phyloP scores from a whole-genome alignment of 2,329 filamentous ascomycete species.

The Trichoderma simmonsii region DNA sequence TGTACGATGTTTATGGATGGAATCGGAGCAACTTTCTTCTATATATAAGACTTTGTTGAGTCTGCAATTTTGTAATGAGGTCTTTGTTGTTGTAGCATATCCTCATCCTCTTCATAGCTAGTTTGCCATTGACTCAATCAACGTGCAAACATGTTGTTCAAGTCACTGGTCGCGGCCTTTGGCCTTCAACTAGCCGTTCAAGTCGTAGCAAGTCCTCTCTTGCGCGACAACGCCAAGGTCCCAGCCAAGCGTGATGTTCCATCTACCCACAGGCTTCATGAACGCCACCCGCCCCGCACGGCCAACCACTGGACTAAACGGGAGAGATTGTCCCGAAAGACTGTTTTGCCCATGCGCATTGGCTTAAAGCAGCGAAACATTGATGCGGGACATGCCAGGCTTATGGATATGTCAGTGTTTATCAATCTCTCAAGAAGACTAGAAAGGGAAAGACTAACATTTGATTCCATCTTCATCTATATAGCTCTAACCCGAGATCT shows the following conservation, averaged over 20 bases:
- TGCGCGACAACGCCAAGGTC: not conserved
- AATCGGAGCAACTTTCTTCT: not conserved
- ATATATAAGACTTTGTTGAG: not conserved
- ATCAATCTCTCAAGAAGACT: not conserved
- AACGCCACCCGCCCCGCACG: not conserved
- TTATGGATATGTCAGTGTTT: conserved; percentile 11
- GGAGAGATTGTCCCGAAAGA: conserved; percentile 15
- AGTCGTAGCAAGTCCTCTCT: not conserved
- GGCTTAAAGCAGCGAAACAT: conserved; percentile 30
- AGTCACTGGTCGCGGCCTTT: not conserved
- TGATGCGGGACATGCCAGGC: not conserved
- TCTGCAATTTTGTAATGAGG: not conserved
- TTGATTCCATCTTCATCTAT: not conserved
- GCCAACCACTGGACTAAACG: conserved; percentile 15
- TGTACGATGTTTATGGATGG: not conserved
- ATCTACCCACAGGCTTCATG: not conserved
- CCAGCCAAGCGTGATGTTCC: conserved; percentile 1
- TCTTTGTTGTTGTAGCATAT: not conserved
- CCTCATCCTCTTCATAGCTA: not conserved
- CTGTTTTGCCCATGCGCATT: conserved; percentile 40
- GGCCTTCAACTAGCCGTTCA: not conserved
- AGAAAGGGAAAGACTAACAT: not conserved
- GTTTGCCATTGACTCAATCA: not conserved
- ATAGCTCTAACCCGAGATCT: not conserved
- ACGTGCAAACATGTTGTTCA: not conserved